Evolutionary conservation across 75 land plant species (phyloP), one percentile per base, ranked within the genome.

Genomic region (Selaginella tamariscina): DNA sequence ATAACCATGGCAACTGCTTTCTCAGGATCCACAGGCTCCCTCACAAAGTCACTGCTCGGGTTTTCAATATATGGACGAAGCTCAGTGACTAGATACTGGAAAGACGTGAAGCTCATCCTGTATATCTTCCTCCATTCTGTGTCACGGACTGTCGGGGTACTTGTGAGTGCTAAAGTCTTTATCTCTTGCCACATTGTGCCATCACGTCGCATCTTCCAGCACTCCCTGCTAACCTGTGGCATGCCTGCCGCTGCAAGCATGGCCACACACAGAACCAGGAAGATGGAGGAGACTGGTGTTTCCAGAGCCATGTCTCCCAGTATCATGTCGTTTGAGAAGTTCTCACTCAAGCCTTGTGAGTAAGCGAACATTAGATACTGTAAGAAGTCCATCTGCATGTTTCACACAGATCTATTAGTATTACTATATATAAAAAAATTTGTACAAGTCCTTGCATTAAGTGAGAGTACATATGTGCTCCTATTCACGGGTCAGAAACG

Each of bases 1-100:
- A 74, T 24, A 27, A 74, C 75, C 73, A 74, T 56, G 22, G 73
- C 73, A n/a, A 74, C 75, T 11, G 79, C 79, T 2, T 55, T 75
- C 49, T 77, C 77, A 2, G 65, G 30, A 31, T 77, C 79, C 15
- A 73, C 30, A 13, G 71, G 79, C 39, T 70, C 49, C 49, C 49
- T 39, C 11, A 39, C 49, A 39, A 39, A 39, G 49, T 39, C 5
- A 5, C 29, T 29, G 1, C 54, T 56, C 26, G 62, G 62, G 1
- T 54, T 55, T 65, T 74, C 44, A 1, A 77, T 74, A 2, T 30
- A 57, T 0, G 79, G 79, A 8, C 77, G 23, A 5, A 77, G 55
- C 54, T 74, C 79, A 54, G 66, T 77, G 8, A 77, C 64, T 2
- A 77, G 71, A 39, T 73, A 73, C n/a, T 54, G 29, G 49, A 77